Conservation (phyloP, 768 basidiomycete genomes). For the Dentipellis fragilis region DNA sequence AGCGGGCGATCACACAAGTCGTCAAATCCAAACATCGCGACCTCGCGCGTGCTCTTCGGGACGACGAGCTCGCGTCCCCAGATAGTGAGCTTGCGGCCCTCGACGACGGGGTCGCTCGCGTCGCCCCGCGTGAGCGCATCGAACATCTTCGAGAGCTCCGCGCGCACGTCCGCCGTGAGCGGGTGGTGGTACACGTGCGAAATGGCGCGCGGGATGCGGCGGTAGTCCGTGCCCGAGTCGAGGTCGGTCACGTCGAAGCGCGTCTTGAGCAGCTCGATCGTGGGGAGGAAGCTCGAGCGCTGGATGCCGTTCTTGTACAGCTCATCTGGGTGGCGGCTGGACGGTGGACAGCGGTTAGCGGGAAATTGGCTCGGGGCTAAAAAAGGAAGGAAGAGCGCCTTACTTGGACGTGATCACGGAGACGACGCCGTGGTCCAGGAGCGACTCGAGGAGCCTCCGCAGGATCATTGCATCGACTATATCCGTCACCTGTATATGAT, state of each 20-base stretch:
- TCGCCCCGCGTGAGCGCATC: constrained; percentile 46
- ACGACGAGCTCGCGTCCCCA: constrained; percentile 84
- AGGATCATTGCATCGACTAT: constrained; percentile 99
- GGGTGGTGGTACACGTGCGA: constrained; percentile 92
- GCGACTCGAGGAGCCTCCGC: constrained; percentile 74
- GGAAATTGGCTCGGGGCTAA: too few relatives aligned
- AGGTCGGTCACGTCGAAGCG: constrained; percentile 85
- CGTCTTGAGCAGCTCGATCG: constrained; percentile 86
- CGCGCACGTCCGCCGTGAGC: constrained; percentile 47
- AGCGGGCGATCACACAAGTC: constrained; percentile 84
- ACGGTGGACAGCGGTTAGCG: background rate
- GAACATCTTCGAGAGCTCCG: constrained; percentile 82
- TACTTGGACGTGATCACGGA: constrained; percentile 97
- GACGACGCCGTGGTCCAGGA: constrained; percentile 83
- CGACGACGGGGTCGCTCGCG: constrained; percentile 35
- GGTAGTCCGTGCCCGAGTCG: constrained; percentile 98
- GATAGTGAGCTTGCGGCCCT: constrained; percentile 58
- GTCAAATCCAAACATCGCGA: constrained; percentile 81
- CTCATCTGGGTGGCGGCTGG: constrained; percentile 92
- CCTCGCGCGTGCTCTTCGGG: constrained; percentile 66
- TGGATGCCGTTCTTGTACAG: constrained; percentile 99
- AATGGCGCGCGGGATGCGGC: constrained; percentile 85
- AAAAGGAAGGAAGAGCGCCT: constrained; percentile 19
- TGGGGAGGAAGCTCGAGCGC: constrained; percentile 86
- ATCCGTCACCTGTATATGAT: constrained; percentile 72